Conservation (phyloP, 176 grass and related monocot species). For the Aegilops bicornis region DNA sequence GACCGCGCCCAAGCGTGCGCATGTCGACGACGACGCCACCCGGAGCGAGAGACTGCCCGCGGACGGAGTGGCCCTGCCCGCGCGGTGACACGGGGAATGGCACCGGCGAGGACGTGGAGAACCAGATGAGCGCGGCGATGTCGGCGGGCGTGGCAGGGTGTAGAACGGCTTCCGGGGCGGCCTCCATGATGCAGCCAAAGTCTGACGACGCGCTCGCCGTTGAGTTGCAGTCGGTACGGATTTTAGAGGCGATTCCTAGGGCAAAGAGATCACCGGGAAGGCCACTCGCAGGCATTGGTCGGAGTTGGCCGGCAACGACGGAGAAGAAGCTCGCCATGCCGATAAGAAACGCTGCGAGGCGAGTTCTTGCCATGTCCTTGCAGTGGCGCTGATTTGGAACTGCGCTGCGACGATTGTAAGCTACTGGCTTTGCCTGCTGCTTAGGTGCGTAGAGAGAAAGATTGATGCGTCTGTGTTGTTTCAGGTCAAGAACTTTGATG, state of each 20-base stretch:
- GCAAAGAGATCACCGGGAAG: slow-evolving; percentile 30
- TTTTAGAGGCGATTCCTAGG: slow-evolving; percentile 18
- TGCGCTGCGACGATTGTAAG: not conserved
- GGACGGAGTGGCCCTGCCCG: slow-evolving; percentile 49
- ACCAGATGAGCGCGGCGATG: slow-evolving; percentile 47
- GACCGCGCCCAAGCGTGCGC: slow-evolving; percentile 19
- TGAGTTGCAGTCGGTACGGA: slow-evolving; percentile 31
- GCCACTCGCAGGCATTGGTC: not conserved
- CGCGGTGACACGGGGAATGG: slow-evolving; percentile 42
- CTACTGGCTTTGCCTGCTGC: not conserved
- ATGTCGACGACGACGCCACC: slow-evolving; percentile 65
- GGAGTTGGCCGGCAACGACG: slow-evolving; percentile 6
- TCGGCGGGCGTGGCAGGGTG: slow-evolving; percentile 26
- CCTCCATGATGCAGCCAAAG: slow-evolving; percentile 41
- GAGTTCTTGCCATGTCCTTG: not conserved
- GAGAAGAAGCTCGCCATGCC: slow-evolving; percentile 22
- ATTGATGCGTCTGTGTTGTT: slow-evolving; percentile 22
- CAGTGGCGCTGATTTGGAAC: not conserved
- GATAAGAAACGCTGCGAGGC: not conserved
- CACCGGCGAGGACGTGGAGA: slow-evolving; percentile 31
- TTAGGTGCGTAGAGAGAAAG: not conserved
- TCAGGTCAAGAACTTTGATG: not conserved
- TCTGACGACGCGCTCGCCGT: slow-evolving; percentile 38
- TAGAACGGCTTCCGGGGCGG: slow-evolving; percentile 20
- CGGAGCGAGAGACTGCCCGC: slow-evolving; percentile 35